A percentile compares a stretch with the other conserved stretches of the same genome.
Conservation (phyloP, 1,284 basidiomycete species). For the Ustilago tritici region DNA sequence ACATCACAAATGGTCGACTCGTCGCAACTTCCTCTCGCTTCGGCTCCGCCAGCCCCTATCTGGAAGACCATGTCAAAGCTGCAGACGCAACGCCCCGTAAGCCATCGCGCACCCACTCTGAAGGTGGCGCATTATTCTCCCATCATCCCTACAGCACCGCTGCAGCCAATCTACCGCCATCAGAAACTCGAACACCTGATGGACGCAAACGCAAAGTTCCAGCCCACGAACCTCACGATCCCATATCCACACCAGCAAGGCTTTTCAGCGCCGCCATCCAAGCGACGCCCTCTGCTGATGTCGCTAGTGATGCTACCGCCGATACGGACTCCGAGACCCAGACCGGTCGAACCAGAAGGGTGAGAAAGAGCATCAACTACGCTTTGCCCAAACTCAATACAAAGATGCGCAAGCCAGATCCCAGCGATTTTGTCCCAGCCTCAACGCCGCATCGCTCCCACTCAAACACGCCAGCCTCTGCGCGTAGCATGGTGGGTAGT, state of each 20-base stretch:
- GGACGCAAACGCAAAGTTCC: slow-evolving; percentile 43
- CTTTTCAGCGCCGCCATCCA: slow-evolving; percentile 22
- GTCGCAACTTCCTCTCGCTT: background rate
- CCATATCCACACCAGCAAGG: slow-evolving; percentile 23
- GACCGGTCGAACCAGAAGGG: slow-evolving; percentile 44
- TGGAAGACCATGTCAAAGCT: background rate
- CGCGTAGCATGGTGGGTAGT: slow-evolving; percentile 45
- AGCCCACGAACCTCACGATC: slow-evolving; percentile 17
- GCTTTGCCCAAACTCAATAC: slow-evolving; percentile 69
- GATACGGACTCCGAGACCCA: slow-evolving; percentile 22
- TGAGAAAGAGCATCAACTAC: slow-evolving; percentile 67
- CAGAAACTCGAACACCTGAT: slow-evolving; percentile 30
- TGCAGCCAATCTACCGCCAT: background rate
- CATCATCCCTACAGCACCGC: background rate
- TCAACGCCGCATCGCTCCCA: slow-evolving; percentile 35
- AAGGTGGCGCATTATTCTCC: background rate
- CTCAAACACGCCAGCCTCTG: slow-evolving; percentile 16
- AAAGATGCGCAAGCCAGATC: slow-evolving; percentile 69
- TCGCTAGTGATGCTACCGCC: background rate
- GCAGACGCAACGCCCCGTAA: slow-evolving; percentile 26
- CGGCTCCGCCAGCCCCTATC: background rate
- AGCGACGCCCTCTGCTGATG: slow-evolving; percentile 1
- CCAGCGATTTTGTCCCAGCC: slow-evolving; percentile 47
- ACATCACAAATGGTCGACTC: slow-evolving; percentile 28
- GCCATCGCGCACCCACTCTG: background rate